Base-by-base conservation (phyloP, 2,329 filamentous ascomycete species). In the Emydomyces testavorans region DNA sequence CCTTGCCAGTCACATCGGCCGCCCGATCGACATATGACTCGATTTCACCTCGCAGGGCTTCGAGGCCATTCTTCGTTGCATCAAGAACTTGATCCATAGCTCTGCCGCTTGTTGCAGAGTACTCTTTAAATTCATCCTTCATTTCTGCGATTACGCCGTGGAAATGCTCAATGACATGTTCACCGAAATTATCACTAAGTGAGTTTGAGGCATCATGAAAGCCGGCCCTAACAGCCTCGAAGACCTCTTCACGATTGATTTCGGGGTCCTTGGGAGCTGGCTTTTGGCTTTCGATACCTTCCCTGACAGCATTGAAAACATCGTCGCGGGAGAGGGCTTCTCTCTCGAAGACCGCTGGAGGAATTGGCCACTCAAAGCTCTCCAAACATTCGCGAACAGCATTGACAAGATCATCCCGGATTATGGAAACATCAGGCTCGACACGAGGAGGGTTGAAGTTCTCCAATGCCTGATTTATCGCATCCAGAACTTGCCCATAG, bases 41-140 rank as follows among this genome's bases (percentile, higher is more conserved):
- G 47, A 96, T 85, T 50, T 94, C 84, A 10, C 72, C 69, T 8
- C 87, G 80, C 5, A 96, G 76, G 55, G 78, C 82, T 56, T 94
- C 87, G 11, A 94, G 74, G 0, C 88, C 88, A 60, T 94, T 86
- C 56, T 87, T 90, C 36, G 93, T 82, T 0, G 87, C 85, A 62
- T 92, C 85, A 3, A 95, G 72, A 10, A 94, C 80, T 62, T 94
- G 86, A 62, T 94, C 88, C 0, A 87, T 90, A 60, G 92, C 86
- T 50, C 80, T 77, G 34, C 83, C 85, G 56, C 80, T 85, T 52
- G 83, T 82, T 2, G 84, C 79, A 16, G 86, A 82, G 56, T 87
- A 90, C 57, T 90, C 78, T 62, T 89, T 88, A 62, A 83, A 78
- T 56, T 82, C 78, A 4, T 69, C 68, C 49, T 77, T 78, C 71